These are phyloP conservation scores for Cystobasidium onofrii DNA, from an alignment of 768 basidiomycete species.

Conservation along the genomic window DNA sequence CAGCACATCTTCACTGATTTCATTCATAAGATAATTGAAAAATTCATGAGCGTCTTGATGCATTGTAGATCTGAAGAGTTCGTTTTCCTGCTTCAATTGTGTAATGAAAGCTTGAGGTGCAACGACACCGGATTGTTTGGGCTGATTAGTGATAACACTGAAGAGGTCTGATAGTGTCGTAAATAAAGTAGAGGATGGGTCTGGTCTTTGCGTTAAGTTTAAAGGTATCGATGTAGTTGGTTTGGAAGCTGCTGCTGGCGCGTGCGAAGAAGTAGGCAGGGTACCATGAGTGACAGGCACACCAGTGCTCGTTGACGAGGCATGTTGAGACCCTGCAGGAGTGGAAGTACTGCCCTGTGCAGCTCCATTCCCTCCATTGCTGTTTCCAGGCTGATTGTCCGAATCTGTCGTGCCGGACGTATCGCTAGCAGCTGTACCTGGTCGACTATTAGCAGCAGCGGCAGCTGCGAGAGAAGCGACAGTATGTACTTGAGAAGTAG, in stretches of 20 bases:
- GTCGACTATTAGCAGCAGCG: background rate
- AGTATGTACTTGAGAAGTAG: slow-evolving; percentile 1
- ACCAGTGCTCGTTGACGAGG: background rate
- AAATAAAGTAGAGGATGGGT: slow-evolving; percentile 58
- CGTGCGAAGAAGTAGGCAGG: background rate
- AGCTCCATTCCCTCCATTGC: background rate
- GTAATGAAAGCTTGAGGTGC: slow-evolving; percentile 85
- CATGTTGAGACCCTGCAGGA: background rate
- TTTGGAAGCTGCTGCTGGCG: slow-evolving; percentile 4
- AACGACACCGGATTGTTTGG: slow-evolving; percentile 70
- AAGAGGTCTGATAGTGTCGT: slow-evolving; percentile 91
- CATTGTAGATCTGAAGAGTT: slow-evolving; percentile 77
- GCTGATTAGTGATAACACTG: slow-evolving; percentile 68
- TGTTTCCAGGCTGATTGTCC: background rate
- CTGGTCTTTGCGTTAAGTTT: background rate
- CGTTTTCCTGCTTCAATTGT: slow-evolving; percentile 86
- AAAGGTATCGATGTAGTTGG: slow-evolving; percentile 27
- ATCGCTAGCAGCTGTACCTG: background rate
- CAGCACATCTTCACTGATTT: slow-evolving; percentile 60
- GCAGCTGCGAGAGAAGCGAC: background rate
- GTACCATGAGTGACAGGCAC: slow-evolving; percentile 20
- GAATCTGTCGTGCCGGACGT: background rate
- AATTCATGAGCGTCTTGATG: slow-evolving; percentile 99
- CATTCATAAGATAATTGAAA: slow-evolving; percentile 84
- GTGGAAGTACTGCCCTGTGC: background rate